A percentile compares a stretch with the other conserved stretches of the same genome.
phyloP scores from a whole-genome alignment of 225 moss, liverwort and hornwort genomes.

The Pseudoscleropodium purum region DNA sequence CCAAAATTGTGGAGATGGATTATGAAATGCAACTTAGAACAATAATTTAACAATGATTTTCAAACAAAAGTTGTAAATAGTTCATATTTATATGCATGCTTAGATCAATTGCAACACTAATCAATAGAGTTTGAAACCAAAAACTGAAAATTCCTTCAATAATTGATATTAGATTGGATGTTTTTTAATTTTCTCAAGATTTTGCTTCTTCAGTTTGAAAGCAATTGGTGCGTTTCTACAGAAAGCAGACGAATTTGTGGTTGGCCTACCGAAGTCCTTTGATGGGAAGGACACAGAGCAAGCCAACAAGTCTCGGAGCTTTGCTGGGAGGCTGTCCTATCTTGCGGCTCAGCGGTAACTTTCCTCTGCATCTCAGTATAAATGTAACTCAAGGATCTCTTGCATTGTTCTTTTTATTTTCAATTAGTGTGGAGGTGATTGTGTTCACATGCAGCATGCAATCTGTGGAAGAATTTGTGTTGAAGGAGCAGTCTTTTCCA shows the following conservation, averaged over 20 bases:
- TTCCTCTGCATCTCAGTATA: background rate
- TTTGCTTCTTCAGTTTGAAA: background rate
- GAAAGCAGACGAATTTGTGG: constrained; percentile 92
- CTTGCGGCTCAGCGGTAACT: constrained; percentile 79
- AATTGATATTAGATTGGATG: background rate
- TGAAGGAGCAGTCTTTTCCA: background rate
- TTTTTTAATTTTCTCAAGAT: background rate
- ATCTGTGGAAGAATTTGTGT: background rate
- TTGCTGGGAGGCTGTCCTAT: constrained; percentile 81
- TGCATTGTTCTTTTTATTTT: background rate
- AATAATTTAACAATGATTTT: background rate
- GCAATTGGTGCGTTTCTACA: constrained; percentile 20
- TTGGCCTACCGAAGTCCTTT: constrained; percentile 67
- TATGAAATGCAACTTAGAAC: background rate
- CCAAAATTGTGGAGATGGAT: background rate
- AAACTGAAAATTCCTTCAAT: background rate
- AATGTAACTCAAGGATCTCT: background rate
- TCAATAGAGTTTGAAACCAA: background rate
- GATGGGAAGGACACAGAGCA: constrained; percentile 73
- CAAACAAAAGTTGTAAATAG: background rate
- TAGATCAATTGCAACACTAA: background rate
- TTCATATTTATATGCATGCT: background rate
- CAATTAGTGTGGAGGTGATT: background rate
- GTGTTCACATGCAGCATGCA: background rate
- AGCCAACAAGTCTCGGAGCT: constrained; percentile 73